phyloP scores from a whole-genome alignment of 345 rosid genomes.

The Brassica incana region DNA sequence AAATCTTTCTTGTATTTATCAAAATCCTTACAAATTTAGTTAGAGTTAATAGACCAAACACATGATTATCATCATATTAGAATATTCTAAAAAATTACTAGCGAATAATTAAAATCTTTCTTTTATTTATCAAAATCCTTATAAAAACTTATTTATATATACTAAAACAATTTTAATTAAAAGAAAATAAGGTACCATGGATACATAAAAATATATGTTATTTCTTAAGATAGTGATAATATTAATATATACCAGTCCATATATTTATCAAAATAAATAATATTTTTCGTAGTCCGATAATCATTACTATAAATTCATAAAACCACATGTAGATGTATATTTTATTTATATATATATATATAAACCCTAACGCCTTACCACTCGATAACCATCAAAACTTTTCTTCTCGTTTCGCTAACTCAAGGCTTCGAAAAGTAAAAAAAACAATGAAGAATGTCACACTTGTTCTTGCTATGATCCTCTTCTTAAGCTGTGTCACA shows the following conservation, averaged over 20 bases:
- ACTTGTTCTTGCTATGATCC: conserved; percentile 1
- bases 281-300: not conserved
- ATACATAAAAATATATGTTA: too few species aligned
- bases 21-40: not conserved
- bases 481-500: conserved; percentile 21
- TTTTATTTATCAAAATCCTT: not conserved
- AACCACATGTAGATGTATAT: not conserved
- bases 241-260: not conserved
- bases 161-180: not conserved
- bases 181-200: not conserved
- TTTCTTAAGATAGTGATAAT: not conserved
- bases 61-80: too few species aligned
- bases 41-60: not conserved
- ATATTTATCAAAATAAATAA: not conserved
- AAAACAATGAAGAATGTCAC: conserved; percentile 25
- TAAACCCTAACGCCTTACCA: not conserved
- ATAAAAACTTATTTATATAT: not conserved
- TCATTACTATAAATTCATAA: not conserved
- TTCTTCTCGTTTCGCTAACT: not conserved
- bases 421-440: not conserved
- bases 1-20: not conserved
- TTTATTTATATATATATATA: not conserved
- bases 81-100: too few species aligned
- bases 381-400: not conserved
- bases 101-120: too few species aligned